Evolutionary conservation across 345 rosid genomes (phyloP), one percentile per base, ranked within the genome.

Genomic region (Pistacia integerrima): DNA sequence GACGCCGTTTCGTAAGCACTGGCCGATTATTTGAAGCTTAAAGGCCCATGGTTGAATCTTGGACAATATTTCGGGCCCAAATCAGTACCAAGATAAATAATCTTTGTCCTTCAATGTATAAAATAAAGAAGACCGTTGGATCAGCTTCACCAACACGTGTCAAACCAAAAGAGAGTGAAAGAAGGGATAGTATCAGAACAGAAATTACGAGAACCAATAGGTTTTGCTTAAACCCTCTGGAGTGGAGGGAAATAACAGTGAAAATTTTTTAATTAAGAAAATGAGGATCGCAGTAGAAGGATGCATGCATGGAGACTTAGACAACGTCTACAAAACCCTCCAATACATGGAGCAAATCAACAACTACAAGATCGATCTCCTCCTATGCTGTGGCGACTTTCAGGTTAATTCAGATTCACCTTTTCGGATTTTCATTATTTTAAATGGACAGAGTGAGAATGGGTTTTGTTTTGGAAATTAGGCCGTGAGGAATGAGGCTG

Each of bases 231-330:
- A 74, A 54, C 55, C 77, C 67, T 73, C 6, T 11, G 12, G 13
- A 1, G 33, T 33, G 25, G 18, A 62, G 62, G 62, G 18, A 62
- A 28, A 3, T 17, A 7, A 51, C 12, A 18, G 25, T 11, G 44
- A 8, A 28, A 41, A 11, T 13, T 33, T 33, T 36, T 36, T 22
- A 64, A 41, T n/a, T 5, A 44, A 20, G 38, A 64, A 70, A 70
- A 93, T 92, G 99, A 95, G 84, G 92, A 90, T 95, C 65, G 99
- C 99, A 52, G 87, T 92, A 25, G 99, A 95, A 86, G 99, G 99
- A 25, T 95, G 99, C 78, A 93, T 95, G 94, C 99, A 96, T 46
- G 99, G 99, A 54, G 99, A 91, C 77, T 90, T 93, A 1, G 99
- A 96, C 77, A 88, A 79, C 59, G 98, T 96, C 14, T 96, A 89